phyloP scores from a whole-genome alignment of 139 green algal genomes.

The Marvania coccoides region DNA sequence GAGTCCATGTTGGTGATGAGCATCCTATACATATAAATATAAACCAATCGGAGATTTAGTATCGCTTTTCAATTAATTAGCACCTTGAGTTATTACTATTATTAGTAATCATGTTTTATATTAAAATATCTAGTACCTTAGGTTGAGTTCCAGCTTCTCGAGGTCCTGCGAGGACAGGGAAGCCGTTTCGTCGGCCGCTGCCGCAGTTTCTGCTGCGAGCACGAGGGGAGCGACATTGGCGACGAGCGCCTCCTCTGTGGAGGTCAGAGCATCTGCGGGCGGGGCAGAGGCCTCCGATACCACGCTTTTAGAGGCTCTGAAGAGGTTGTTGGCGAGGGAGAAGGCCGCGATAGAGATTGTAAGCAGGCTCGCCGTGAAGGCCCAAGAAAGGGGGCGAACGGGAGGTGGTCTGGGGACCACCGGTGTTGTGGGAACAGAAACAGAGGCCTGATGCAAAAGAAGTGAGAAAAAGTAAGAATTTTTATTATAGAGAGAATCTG shows the following conservation, averaged over 20 bases:
- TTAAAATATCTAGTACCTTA: no score
- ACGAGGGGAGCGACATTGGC: conserved; percentile 2
- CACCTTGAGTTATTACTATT: no score
- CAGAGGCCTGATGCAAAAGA: no score
- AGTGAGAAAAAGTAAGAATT: no score
- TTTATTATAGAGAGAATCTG: no score
- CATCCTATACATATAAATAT: no score
- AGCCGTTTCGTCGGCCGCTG: conserved; percentile 2
- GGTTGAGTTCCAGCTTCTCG: conserved; percentile 1
- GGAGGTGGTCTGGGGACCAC: no score
- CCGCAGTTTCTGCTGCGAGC: conserved; percentile 16
- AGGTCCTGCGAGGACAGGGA: conserved; percentile 13
- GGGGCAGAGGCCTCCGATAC: neutral
- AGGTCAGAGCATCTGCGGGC: neutral
- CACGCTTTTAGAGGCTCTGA: neutral
- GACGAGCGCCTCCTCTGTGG: neutral
- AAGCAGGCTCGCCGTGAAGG: neutral
- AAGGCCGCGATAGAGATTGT: neutral
- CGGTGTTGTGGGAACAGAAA: no score
- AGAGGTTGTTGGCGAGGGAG: neutral
- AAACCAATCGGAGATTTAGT: no score
- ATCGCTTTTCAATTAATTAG: no score
- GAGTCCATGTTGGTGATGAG: conserved; percentile 23
- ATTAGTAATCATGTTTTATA: no score
- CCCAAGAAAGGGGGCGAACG: neutral